Evolutionary conservation across 208 protist species (phyloP).

Genomic region (Leishmania mexicana): DNA sequence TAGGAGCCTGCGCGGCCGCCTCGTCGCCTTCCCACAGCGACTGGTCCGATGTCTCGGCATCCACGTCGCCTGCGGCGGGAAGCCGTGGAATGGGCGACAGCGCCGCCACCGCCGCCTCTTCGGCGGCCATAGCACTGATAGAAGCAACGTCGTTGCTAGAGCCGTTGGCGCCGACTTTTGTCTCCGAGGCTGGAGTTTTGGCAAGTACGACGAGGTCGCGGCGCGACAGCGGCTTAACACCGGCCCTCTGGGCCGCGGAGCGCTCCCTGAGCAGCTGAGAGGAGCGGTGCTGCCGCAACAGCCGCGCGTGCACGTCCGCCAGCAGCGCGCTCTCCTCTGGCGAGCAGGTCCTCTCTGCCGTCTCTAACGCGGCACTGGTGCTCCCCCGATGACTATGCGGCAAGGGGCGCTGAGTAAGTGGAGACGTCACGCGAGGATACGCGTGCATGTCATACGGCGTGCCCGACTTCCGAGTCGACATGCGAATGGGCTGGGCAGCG

Average conservation of each 20-base stretch:
- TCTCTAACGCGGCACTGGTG: neutral
- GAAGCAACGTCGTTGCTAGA: neutral
- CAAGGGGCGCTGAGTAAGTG: neutral
- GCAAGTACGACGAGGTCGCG: neutral
- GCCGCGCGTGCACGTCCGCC: slow-evolving; percentile 22
- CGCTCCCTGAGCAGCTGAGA: slow-evolving; percentile 8
- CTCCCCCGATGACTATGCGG: neutral
- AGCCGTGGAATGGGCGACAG: slow-evolving; percentile 31
- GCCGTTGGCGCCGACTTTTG: neutral
- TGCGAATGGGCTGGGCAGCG: neutral
- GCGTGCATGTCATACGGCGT: neutral
- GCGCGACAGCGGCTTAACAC: neutral
- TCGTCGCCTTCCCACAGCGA: slow-evolving; percentile 1
- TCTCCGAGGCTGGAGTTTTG: neutral
- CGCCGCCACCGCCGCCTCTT: slow-evolving; percentile 10
- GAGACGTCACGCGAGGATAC: neutral
- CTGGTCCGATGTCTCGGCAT: neutral
- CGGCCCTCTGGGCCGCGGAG: neutral
- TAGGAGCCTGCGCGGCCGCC: slow-evolving; percentile 4
- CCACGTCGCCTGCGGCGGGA: neutral
- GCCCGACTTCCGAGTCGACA: neutral
- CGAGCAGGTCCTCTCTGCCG: slow-evolving; percentile 11
- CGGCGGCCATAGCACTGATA: neutral
- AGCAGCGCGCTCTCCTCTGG: slow-evolving; percentile 19
- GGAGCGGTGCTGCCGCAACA: slow-evolving; percentile 12